phyloP scores from a whole-genome alignment of 352 stramenopile species.

The Phytophthora fragariaefolia region DNA sequence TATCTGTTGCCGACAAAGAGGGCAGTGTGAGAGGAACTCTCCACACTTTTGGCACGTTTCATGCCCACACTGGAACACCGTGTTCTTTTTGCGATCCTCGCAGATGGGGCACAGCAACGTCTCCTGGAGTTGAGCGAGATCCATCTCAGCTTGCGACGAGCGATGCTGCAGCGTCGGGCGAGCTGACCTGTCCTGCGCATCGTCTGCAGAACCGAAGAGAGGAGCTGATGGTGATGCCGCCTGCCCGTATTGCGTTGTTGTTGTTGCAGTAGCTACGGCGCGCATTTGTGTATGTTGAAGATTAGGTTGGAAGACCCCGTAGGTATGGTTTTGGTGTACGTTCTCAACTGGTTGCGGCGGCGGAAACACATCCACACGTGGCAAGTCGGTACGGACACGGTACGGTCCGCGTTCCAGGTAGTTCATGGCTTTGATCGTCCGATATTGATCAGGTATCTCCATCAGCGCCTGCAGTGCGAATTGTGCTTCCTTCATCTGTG shows the following conservation, averaged over 20 bases:
- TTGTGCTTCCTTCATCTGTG: constrained; percentile 63
- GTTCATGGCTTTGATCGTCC: constrained; percentile 75
- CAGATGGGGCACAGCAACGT: constrained; percentile 76
- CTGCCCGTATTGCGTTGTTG: constrained; percentile 31
- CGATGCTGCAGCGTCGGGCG: constrained; percentile 42
- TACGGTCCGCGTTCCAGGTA: constrained; percentile 59
- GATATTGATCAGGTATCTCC: constrained; percentile 87
- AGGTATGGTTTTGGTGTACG: constrained; percentile 31
- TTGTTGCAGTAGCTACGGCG: constrained; percentile 10
- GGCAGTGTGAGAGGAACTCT: constrained; percentile 64
- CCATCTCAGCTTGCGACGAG: constrained; percentile 56
- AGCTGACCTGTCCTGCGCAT: constrained; percentile 8
- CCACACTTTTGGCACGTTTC: constrained; percentile 74
- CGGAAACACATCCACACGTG: constrained; percentile 71
- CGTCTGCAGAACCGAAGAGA: constrained; percentile 28
- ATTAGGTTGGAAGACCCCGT: constrained; percentile 39
- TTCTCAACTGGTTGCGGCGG: constrained; percentile 43
- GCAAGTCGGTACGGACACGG: constrained; percentile 59
- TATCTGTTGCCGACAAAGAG: constrained; percentile 76
- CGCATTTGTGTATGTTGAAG: constrained; percentile 18
- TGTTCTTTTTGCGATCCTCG: constrained; percentile 79
- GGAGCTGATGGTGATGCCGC: constrained; percentile 35
- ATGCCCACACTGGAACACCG: constrained; percentile 86
- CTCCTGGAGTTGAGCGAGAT: constrained; percentile 72
- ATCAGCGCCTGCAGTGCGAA: constrained; percentile 87